Evolutionary conservation across 768 basidiomycete species (phyloP).

Genomic region (Pleurotus salmoneostramineus): DNA sequence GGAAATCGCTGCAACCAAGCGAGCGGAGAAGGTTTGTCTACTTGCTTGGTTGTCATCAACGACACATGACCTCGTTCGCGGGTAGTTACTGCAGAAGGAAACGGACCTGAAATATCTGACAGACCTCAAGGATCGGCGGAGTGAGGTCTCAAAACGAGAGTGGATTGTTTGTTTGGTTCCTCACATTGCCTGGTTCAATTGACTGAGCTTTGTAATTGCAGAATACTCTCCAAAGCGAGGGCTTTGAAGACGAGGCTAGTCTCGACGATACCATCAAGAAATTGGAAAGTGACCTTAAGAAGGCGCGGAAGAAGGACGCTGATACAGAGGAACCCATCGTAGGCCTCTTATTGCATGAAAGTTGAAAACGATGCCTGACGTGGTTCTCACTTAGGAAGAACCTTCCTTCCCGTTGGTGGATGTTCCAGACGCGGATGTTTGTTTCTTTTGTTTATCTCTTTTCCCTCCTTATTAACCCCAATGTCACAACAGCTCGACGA

Average conservation of each 20-base stretch:
- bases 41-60: neutral
- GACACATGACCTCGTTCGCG: neutral
- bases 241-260: constrained; percentile 73
- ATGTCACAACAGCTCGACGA: constrained; percentile 64
- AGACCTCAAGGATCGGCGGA: constrained; percentile 59
- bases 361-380: neutral
- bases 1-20: constrained; percentile 82
- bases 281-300: constrained; percentile 74
- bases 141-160: constrained; percentile 62
- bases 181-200: neutral
- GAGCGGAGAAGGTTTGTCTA: constrained; percentile 73
- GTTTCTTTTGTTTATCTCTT: constrained; percentile 12
- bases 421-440: constrained; percentile 81
- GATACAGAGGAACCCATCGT: constrained; percentile 66
- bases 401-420: constrained; percentile 90
- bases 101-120: constrained; percentile 63
- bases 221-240: constrained; percentile 62
- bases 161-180: constrained; percentile 45
- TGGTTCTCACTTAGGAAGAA: constrained; percentile 54
- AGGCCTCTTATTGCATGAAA: constrained; percentile 10
- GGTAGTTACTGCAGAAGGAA: constrained; percentile 72
- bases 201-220: constrained; percentile 17
- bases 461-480: neutral
- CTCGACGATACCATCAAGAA: constrained; percentile 85
- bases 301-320: constrained; percentile 75